A percentile compares a stretch with the other conserved stretches of the same genome.
phyloP scores from a whole-genome alignment of 805 yeast species.

The Yamadazyma takamatsuzukensis region DNA sequence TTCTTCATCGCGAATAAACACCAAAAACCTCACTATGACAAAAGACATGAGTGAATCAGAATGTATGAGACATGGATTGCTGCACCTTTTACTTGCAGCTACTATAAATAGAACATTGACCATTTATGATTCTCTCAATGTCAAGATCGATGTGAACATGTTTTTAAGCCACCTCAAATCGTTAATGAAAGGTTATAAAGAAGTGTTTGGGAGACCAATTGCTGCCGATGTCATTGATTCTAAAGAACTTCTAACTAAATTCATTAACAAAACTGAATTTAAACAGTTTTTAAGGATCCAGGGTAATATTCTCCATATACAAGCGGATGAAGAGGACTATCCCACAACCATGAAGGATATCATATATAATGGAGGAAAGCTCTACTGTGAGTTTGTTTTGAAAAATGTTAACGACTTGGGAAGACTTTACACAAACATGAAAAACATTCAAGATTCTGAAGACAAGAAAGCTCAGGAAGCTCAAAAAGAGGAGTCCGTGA shows the following conservation, averaged over 20 bases:
- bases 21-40: too few species aligned
- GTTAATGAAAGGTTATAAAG: constrained; percentile 5
- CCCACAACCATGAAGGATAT: constrained; percentile 18
- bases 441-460: constrained; percentile 1
- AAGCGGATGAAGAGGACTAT: constrained; percentile 16
- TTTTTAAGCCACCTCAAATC: constrained; percentile 9
- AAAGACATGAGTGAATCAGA: constrained; percentile 8
- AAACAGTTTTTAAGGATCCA: constrained; percentile 18
- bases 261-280: constrained; percentile 13
- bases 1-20: too few species aligned
- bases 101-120: constrained; percentile 10
- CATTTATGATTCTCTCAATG: constrained; percentile 7
- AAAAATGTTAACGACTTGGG: constrained; percentile 20
- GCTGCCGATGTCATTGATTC: constrained; percentile 7
- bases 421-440: constrained; percentile 3
- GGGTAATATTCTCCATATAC: constrained; percentile 18
- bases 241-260: constrained; percentile 10
- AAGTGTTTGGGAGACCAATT: constrained; percentile 11
- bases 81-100: constrained; percentile 10
- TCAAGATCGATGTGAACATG: constrained; percentile 7
- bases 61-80: constrained; percentile 10
- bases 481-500: constrained; percentile 1
- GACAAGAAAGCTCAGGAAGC: constrained; percentile 1
- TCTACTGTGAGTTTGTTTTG: constrained; percentile 17
- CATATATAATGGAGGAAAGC: constrained; percentile 17